Evolutionary conservation across 2,329 filamentous ascomycete species (phyloP).

Genomic region (Trichoderma endophyticum): DNA sequence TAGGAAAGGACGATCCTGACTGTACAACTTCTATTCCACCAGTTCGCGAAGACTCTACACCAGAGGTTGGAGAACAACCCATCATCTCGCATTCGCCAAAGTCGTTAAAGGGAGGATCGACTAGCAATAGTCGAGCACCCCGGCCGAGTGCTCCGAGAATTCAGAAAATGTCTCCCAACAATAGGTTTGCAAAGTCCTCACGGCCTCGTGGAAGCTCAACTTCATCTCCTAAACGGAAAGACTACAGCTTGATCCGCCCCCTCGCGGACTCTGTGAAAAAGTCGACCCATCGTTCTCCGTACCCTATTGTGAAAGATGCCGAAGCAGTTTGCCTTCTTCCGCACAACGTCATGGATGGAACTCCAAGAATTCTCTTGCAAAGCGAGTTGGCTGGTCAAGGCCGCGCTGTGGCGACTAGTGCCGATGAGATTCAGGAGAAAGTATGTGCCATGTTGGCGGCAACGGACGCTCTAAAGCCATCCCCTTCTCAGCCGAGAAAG

Average conservation of each 20-base stretch:
- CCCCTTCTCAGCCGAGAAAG: slow-evolving; percentile 16
- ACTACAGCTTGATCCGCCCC: slow-evolving; percentile 20
- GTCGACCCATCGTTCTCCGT: slow-evolving; percentile 24
- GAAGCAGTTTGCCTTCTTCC: slow-evolving; percentile 6
- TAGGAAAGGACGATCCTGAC: not conserved
- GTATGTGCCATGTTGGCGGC: slow-evolving; percentile 37
- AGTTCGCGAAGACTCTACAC: not conserved
- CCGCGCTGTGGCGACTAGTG: not conserved
- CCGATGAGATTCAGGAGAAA: slow-evolving; percentile 34
- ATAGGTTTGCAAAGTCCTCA: not conserved
- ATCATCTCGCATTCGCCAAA: not conserved
- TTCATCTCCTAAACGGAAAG: slow-evolving; percentile 20
- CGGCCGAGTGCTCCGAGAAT: slow-evolving; percentile 15
- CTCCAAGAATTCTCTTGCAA: not conserved
- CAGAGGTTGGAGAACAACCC: not conserved
- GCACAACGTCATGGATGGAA: not conserved
- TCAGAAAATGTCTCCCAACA: slow-evolving; percentile 20
- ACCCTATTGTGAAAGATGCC: not conserved
- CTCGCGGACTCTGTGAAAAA: slow-evolving; percentile 19
- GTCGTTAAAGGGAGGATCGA: not conserved
- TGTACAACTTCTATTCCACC: not conserved
- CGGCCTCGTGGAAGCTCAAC: slow-evolving; percentile 14
- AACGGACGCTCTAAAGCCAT: slow-evolving; percentile 34
- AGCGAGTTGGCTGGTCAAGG: not conserved
- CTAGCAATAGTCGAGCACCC: not conserved